Percentiles rank a stretch among this genome's conserved stretches.
These are phyloP conservation scores for Puccinia polysora DNA, from an alignment of 1,284 basidiomycete genomes.

Conservation along the genomic window DNA sequence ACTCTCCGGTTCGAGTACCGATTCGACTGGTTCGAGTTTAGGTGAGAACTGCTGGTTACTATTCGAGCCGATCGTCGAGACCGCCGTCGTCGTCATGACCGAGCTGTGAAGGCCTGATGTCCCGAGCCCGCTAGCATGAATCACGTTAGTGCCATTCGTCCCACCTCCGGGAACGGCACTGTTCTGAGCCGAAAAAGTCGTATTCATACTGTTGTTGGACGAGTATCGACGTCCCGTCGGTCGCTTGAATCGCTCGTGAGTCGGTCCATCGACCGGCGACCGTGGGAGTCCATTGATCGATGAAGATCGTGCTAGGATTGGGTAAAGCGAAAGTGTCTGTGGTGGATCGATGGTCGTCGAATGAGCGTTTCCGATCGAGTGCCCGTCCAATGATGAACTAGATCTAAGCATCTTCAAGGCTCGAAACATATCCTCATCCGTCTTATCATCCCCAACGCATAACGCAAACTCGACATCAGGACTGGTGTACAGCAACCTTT, in stretches of 20 bases:
- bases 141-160: no score
- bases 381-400: conserved; percentile 14
- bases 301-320: conserved; percentile 9
- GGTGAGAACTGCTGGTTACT: background rate
- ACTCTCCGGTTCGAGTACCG: background rate
- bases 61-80: no score
- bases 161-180: background rate
- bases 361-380: background rate
- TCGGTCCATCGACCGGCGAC: background rate
- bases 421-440: conserved; percentile 96
- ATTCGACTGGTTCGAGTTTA: background rate
- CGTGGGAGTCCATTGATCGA: background rate
- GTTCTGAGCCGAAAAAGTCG: background rate
- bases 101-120: no score
- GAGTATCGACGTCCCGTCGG: conserved; percentile 15
- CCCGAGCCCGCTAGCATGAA: no score
- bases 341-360: conserved; percentile 33
- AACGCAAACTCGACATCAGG: conserved; percentile 37
- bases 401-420: conserved; percentile 57
- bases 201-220: conserved; percentile 25
- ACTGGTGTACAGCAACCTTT: conserved; percentile 26
- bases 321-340: conserved; percentile 25
- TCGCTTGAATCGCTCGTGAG: background rate
- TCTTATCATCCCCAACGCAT: conserved; percentile 36
- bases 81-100: no score